Conservation (phyloP, 345 rosid species). For the Eucalyptus regnans region DNA sequence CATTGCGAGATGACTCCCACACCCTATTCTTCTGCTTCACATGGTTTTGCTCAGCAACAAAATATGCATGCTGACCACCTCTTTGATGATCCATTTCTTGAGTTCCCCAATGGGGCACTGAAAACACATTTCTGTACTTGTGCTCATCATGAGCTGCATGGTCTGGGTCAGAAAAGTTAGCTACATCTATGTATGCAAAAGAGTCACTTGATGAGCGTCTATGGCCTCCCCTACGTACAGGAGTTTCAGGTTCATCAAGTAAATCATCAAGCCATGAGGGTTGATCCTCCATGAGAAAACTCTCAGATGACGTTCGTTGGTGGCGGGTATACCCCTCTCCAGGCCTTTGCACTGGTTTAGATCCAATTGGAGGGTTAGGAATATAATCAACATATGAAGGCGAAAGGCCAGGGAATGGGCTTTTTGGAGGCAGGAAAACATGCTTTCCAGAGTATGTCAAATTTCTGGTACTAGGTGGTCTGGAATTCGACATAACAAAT, state of each 20-base stretch:
- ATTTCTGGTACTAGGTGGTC: conserved; percentile 18
- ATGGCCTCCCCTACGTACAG: conserved; percentile 24
- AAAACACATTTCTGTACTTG: conserved; percentile 2
- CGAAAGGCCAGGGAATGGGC: conserved; percentile 15
- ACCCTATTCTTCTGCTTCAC: conserved; percentile 8
- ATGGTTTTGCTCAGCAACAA: background rate
- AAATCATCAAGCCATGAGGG: conserved; percentile 67
- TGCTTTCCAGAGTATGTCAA: conserved; percentile 31
- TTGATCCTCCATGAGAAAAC: conserved; percentile 25
- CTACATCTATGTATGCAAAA: conserved; percentile 21
- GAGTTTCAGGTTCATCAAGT: conserved; percentile 37
- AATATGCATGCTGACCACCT: conserved; percentile 11
- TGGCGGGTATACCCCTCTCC: conserved; percentile 13
- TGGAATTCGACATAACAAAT: conserved; percentile 30
- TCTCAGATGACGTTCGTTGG: conserved; percentile 31
- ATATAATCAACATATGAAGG: conserved; percentile 21
- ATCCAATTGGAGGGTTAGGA: conserved; percentile 10
- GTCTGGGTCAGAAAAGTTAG: background rate
- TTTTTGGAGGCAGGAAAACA: conserved; percentile 22
- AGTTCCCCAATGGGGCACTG: conserved; percentile 26
- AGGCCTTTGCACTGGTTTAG: conserved; percentile 14
- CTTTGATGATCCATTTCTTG: conserved; percentile 24
- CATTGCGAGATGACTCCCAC: conserved; percentile 1
- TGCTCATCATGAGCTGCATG: conserved; percentile 8
- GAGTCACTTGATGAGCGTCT: conserved; percentile 64